Base-by-base conservation (phyloP, 1,284 basidiomycete genomes). In the Cutaneotrichosporon sp. region DNA sequence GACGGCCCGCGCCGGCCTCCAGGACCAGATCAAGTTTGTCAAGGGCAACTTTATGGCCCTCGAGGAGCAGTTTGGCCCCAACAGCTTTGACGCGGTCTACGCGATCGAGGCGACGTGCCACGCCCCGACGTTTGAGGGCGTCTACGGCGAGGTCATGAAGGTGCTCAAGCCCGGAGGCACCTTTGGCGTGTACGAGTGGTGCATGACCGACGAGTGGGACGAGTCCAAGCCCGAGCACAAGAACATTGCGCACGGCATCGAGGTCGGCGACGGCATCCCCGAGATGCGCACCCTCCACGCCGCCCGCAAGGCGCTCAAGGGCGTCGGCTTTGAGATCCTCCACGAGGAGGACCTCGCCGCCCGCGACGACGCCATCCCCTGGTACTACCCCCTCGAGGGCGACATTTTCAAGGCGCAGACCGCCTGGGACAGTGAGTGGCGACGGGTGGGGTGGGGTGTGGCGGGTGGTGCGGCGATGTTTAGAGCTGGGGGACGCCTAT, bases 21-120 rank as follows among this genome's bases (percentile, higher is more conserved):
- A 88, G 62, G 81, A 87, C 67, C 88, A 92, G 80, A 84, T 98
- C 49, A 83, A 85, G 54, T 97, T 89, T 75, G 88, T 87, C 63
- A 90, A 90, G 81, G 94, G 91, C 22, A 95, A 99, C 81, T 99
- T 99, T 74, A 98, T 98, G 94, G 92, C 92, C 77, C 84, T 99
- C 54, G 81, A 81, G 11, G 91, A 97, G 78, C 88, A 92, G 78
- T 99, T 99, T 78, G 95, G 95, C 50, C 89, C 92, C 79, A 89
- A 90, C 79, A 88, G 85, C 65, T 98, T 99, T 74, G 95, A 99
- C 82, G 97, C 97, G 88, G 92, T 94, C 33, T 98, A 97, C 75
- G 95, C 95, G 54, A 97, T 99, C 71, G 97, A 99, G 83, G 95
- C 95, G 2, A 99, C 97, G 25, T 90, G 92, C 61, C 95, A 99